Evolutionary conservation across 306 rosid genomes (phyloP), one percentile per base, ranked within the genome.

Genomic region (Corylus heterophylla): DNA sequence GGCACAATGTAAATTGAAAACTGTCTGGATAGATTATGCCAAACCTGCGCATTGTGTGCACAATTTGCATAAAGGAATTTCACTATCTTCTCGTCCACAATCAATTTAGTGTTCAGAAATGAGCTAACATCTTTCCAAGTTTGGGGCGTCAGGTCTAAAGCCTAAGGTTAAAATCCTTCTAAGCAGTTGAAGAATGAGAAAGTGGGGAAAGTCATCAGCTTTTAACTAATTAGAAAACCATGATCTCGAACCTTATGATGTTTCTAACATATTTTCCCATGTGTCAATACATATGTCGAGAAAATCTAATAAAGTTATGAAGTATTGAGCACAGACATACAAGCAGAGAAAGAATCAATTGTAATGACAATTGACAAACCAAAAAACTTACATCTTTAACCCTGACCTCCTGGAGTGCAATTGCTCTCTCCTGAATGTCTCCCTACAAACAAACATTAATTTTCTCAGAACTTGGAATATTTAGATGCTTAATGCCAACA

Each of bases 401-500:
- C 85, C 99, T 89, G 78, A 84, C 99, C 14, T 87, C 91, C 87
- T 93, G 99, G 54, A 96, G 92, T 14, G 64, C 83, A 81, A 83
- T 77, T 52, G 98, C 94, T 83, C 90, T 96, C 80, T 93, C 99
- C 76, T 93, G 98, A 87, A 96, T 78, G 83, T 96, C 96, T 82
- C 99, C 99, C 99, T 96, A 76, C 82, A 87, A 79, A 66, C 17
- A 76, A 77, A 75, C 68, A 84, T 47, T 17, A 58, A 54, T 78
- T 77, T 73, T 84, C 63, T 82, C 59, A 90, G 76, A 61, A 82
- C 81, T 69, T 59, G 0, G 66, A 25, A 44, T 79, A 48, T 54
- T 68, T 55, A 16, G 74, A 71, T 50, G 74, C 39, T 3, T 11
- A 18, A 71, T 52, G 49, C 71, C 73, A 29, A 25, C 74, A 88